A percentile compares a stretch with the other conserved stretches of the same genome.
These are phyloP conservation scores for Mortierella sp. DNA, from an alignment of 371 early-diverging fungal genomes.

Conservation along the genomic window DNA sequence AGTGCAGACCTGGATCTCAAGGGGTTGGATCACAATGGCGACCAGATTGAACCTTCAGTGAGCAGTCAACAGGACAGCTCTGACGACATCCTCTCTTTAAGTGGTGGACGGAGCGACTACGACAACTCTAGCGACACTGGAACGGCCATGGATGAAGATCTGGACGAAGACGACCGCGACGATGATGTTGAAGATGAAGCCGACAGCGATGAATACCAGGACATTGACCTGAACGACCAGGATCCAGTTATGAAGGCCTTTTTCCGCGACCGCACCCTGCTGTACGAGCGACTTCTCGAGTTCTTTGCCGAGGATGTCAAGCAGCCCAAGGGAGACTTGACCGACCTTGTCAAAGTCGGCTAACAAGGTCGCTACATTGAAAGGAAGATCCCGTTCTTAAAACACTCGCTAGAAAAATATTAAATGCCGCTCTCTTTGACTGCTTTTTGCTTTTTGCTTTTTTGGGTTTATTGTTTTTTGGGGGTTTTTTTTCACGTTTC, in stretches of 20 bases:
- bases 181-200: background rate
- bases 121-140: slow-evolving; percentile 4
- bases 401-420: too few relatives aligned
- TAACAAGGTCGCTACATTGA: slow-evolving; percentile 15
- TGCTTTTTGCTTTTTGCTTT: too few relatives aligned
- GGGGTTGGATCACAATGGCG: slow-evolving; percentile 41
- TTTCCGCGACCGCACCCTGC: slow-evolving; percentile 67
- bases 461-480: too few relatives aligned
- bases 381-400: background rate
- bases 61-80: background rate
- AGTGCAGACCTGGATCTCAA: background rate
- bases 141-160: slow-evolving; percentile 17
- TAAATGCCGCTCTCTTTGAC: too few relatives aligned
- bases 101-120: background rate
- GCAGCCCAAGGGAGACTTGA: slow-evolving; percentile 82
- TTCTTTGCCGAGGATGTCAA: slow-evolving; percentile 87
- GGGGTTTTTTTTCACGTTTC: background rate
- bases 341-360: slow-evolving; percentile 74
- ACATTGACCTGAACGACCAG: slow-evolving; percentile 14
- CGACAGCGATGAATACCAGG: slow-evolving; percentile 11
- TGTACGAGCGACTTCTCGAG: slow-evolving; percentile 79
- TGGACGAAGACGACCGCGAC: background rate
- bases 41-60: slow-evolving; percentile 2
- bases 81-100: background rate
- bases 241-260: slow-evolving; percentile 28